Conservation (phyloP, 1,139 yeast genomes). For the Lizanozyma gosingica region DNA sequence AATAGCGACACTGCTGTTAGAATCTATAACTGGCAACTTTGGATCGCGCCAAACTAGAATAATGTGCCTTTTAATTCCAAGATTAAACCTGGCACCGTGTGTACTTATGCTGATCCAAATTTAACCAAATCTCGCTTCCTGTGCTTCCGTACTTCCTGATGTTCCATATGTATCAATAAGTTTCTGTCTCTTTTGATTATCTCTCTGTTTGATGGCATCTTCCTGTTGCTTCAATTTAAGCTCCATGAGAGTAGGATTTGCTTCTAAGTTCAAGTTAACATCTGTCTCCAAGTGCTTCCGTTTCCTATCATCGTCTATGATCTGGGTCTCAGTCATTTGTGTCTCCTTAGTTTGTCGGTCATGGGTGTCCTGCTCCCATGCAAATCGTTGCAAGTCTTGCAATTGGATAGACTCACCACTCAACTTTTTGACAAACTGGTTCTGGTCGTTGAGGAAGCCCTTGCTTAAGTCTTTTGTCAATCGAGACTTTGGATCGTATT, state of each 20-base stretch:
- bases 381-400: slow-evolving; percentile 40
- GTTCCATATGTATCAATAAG: slow-evolving; percentile 19
- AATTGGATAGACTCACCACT: slow-evolving; percentile 46
- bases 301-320: background rate
- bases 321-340: slow-evolving; percentile 6
- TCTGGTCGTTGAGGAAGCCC: slow-evolving; percentile 42
- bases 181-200: slow-evolving; percentile 5
- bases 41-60: slow-evolving; percentile 8
- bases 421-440: slow-evolving; percentile 44
- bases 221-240: slow-evolving; percentile 16
- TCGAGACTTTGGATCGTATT: slow-evolving; percentile 52
- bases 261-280: slow-evolving; percentile 23
- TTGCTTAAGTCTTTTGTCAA: slow-evolving; percentile 35
- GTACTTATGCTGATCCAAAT: no score
- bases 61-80: no score
- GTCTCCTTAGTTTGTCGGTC: slow-evolving; percentile 11
- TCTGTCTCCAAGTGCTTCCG: slow-evolving; percentile 7
- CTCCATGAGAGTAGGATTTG: slow-evolving; percentile 31
- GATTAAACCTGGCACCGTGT: no score
- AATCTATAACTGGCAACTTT: slow-evolving; percentile 12
- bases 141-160: no score
- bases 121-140: no score
- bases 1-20: slow-evolving; percentile 9
- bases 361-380: slow-evolving; percentile 35
- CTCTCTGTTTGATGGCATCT: slow-evolving; percentile 5